Evolutionary conservation across 2,329 filamentous ascomycete genomes (phyloP), one percentile per base, ranked within the genome.

Genomic region (Lachnellula subtilissima): DNA sequence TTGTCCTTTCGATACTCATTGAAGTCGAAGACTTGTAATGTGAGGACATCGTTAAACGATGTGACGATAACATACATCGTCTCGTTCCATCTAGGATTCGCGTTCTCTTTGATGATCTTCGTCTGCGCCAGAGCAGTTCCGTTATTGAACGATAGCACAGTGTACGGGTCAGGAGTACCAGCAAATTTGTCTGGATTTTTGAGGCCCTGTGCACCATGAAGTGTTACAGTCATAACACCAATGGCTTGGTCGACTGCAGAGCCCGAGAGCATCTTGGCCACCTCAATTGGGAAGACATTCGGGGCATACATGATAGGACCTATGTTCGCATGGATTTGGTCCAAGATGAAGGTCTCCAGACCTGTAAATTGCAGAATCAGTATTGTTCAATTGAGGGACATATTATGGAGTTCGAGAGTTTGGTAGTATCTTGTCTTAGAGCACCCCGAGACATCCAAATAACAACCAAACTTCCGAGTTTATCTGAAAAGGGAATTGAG

Each of bases 241-340:
- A 99, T 91, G 11, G 94, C 94, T 74, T 96, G 90, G 70, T 99
- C 95, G 50, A 99, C 89, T 0, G 94, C 86, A 56, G 89, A 93
- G 57, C 94, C 94, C 45, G 93, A 89, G 61, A 99, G 80, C 90
- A 99, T 94, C 80, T 99, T 97, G 65, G 94, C 94, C 55, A 99
- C 91, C 70, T 99, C 94, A 63, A 99, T 94, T 15, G 94, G 94
- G 78, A 99, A 99, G 50, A 97, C 91, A 65, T 99, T 96, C 8
- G 94, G 94, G 39, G 85, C 87, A 70, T 99, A 99, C 91, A 99
- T 96, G 88, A 99, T 97, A 0, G 94, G 95, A 2, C 85, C 88
- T 50, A 99, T 76, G 68, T 93, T 97, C 61, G 88, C 89, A 72
- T 99, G 95, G 52, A 99, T 96, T 75, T 96, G 91, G 66, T 99